Evolutionary conservation across 2,329 filamentous ascomycete genomes (phyloP).

Genomic region (Paecilomyces sp.): DNA sequence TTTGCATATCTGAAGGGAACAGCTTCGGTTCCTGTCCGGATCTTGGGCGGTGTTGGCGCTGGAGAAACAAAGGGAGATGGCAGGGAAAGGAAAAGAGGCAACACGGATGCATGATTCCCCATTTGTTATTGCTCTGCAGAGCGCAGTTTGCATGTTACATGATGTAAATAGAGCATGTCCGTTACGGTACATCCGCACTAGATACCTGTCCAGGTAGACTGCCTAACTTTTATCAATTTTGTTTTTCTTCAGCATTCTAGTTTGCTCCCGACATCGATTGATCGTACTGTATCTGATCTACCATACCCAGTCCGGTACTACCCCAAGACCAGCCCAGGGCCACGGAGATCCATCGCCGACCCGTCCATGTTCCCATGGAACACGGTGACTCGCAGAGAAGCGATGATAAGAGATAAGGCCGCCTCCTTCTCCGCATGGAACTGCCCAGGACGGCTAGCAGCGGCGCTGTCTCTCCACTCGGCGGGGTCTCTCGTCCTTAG

Average conservation of each 20-base stretch:
- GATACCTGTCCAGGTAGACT: neutral
- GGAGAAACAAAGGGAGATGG: neutral
- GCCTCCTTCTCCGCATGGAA: conserved; percentile 11
- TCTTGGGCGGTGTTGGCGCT: neutral
- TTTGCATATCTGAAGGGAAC: neutral
- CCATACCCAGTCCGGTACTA: too few species aligned
- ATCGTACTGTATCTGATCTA: too few species aligned
- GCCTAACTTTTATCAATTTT: neutral
- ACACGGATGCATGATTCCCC: neutral
- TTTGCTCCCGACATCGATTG: too few species aligned
- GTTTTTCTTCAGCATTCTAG: neutral
- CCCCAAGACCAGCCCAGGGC: too few species aligned
- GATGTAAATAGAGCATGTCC: neutral
- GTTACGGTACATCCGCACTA: neutral
- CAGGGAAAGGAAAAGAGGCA: neutral
- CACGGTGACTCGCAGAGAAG: neutral
- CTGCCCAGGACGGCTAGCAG: conserved; percentile 14
- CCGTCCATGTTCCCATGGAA: conserved; percentile 41
- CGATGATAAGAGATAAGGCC: neutral
- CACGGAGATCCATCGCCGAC: conserved; percentile 32
- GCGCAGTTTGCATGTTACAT: neutral
- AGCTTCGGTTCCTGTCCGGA: neutral
- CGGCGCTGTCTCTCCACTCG: conserved; percentile 1
- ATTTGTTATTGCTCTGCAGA: neutral
- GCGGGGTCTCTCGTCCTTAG: conserved; percentile 3